Base-by-base conservation (phyloP, 179 eudicot genomes). In the Drosera spatulata region DNA sequence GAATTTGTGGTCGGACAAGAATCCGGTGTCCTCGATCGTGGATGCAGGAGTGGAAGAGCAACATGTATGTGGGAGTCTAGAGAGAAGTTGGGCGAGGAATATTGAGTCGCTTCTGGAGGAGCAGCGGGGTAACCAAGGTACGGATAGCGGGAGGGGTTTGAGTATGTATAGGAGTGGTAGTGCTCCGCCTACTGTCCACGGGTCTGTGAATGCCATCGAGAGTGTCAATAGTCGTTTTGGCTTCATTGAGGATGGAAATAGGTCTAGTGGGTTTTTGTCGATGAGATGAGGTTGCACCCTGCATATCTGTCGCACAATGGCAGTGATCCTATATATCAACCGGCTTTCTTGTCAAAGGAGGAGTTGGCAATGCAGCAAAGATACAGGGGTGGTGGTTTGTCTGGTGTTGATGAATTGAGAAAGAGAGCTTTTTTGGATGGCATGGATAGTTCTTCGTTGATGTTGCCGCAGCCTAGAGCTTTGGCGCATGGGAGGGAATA, bases 331-430 rank as follows among this genome's bases (percentile, higher is more conserved):
- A 66, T 85, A 60, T 41, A 81, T 63, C 91, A 85, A 10, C 87
- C 82, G 2, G 87, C 91, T 0, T 66, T 75, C 61, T 14, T 81
- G 61, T 79, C 90, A 10, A 75, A 68, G 68, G 90, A 84, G 65
- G 84, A 79, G 67, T 84, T 86, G 90, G 62, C 82, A 37, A 61
- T 79, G 41, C 79, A 80, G 0, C 82, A 75, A 46, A 73, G 90
- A 77, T 56, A 77, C 56, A 71, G 75, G 60, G 73, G 60, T 22
- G 72, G 69, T 2, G 81, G 75, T 4, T 57, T 61, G 4, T 61
- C 78, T 5, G 78, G 61, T 14, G 61, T 53, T 12, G 55, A 64
- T 15, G 79, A 79, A 58, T 68, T 71, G 71, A 68, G 55, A 61
- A 70, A 64, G 53, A 76, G 38, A 37, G 59, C 67, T 50, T 22